These are phyloP conservation scores for Typha latifolia DNA, from an alignment of 176 grass and related monocot genomes.

Conservation along the genomic window DNA sequence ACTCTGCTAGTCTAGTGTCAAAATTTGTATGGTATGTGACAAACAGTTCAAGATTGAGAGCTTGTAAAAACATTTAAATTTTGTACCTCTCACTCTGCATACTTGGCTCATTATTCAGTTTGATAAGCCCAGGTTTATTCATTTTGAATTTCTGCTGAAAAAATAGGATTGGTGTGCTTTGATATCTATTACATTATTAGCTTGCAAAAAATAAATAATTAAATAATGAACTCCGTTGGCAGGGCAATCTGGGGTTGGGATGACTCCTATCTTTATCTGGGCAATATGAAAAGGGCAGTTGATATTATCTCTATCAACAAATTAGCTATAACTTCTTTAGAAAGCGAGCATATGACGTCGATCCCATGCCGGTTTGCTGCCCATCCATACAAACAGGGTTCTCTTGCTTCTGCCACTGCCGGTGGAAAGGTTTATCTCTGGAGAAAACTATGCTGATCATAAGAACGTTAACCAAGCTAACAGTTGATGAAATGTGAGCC, in stretches of 20 bases:
- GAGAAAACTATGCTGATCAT: constrained; percentile 3
- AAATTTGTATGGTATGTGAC: too few relatives aligned
- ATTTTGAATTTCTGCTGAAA: too few relatives aligned
- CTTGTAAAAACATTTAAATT: too few relatives aligned
- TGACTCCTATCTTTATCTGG: constrained; percentile 30
- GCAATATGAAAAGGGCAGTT: constrained; percentile 46
- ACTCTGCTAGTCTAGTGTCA: too few relatives aligned
- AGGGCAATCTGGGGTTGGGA: constrained; percentile 78
- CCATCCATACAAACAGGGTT: constrained; percentile 20
- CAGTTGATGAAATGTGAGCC: not conserved
- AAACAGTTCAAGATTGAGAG: too few relatives aligned
- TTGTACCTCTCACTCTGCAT: too few relatives aligned
- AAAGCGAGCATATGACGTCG: constrained; percentile 30
- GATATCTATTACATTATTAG: not conserved
- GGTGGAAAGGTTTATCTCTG: constrained; percentile 26
- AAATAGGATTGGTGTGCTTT: too few relatives aligned
- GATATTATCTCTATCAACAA: constrained; percentile 37
- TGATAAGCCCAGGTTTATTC: too few relatives aligned
- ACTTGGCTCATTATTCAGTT: too few relatives aligned
- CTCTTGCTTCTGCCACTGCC: constrained; percentile 19
- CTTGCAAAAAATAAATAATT: not conserved
- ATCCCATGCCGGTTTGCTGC: constrained; percentile 17
- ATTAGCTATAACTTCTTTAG: constrained; percentile 1
- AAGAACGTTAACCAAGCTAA: not conserved
- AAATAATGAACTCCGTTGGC: constrained; percentile 3